Conservation (phyloP, 2,329 filamentous ascomycete species). For the Arthrinium puccinioides region DNA sequence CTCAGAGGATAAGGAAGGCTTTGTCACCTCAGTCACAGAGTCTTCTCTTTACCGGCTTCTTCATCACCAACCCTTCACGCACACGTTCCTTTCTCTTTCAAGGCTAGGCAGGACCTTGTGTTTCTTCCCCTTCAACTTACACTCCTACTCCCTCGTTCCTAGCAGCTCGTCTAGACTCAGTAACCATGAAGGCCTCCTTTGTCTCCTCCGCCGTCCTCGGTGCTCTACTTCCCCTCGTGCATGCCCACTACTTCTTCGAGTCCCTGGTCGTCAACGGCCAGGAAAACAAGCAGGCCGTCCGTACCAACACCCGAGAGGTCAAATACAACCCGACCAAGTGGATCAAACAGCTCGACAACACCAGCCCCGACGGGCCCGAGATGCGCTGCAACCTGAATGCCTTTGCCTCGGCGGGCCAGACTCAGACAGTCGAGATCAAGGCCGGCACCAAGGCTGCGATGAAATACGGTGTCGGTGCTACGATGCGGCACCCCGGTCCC, state of each 20-base stretch:
- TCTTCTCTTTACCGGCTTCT: no score
- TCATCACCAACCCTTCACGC: no score
- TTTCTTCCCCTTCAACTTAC: no score
- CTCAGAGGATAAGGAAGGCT: no score
- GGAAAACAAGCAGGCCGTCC: neutral
- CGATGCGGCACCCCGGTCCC: neutral
- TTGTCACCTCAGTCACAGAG: no score
- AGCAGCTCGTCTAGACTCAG: no score
- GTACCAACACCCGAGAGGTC: neutral
- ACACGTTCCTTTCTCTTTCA: no score
- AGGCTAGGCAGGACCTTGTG: no score
- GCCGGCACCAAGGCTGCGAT: neutral
- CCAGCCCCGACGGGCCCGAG: neutral
- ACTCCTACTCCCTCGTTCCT: no score
- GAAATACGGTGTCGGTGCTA: neutral
- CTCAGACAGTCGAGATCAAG: neutral
- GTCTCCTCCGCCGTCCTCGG: neutral
- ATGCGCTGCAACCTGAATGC: neutral
- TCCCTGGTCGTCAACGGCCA: neutral
- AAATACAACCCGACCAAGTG: neutral
- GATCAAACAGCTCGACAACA: neutral
- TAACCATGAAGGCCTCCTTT: neutral
- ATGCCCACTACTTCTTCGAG: neutral
- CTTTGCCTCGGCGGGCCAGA: neutral
- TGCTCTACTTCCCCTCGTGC: neutral